Percentiles rank a stretch among this genome's conserved stretches.
Conservation (phyloP, 305 asterid species). For the Fraxinus sp. region DNA sequence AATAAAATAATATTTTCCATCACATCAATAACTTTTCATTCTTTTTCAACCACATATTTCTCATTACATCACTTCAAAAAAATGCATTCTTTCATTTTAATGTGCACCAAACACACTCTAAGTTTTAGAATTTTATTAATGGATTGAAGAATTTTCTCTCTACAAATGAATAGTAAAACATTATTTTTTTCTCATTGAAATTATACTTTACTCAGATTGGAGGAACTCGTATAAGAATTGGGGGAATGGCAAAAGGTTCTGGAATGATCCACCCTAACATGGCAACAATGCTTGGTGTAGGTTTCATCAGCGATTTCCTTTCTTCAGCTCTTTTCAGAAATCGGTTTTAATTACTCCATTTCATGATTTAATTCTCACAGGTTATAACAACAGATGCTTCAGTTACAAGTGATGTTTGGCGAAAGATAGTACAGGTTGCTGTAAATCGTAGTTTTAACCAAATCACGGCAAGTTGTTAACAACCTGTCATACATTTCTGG, state of each 20-base stretch:
- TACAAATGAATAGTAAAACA: not conserved
- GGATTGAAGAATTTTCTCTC: slow-evolving; percentile 1
- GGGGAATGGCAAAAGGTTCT: slow-evolving; percentile 97
- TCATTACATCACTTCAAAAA: no score
- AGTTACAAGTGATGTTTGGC: slow-evolving; percentile 86
- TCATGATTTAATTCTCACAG: slow-evolving; percentile 42
- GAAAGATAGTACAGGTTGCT: slow-evolving; percentile 80
- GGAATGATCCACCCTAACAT: slow-evolving; percentile 99
- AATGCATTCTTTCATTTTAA: no score
- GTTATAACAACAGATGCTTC: slow-evolving; percentile 90
- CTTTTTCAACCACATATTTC: no score
- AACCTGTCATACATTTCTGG: slow-evolving; percentile 16
- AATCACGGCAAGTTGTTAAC: slow-evolving; percentile 62
- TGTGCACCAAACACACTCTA: no score
- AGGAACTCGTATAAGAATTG: slow-evolving; percentile 62
- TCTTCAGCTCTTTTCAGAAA: slow-evolving; percentile 9
- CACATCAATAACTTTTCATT: no score
- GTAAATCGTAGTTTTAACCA: slow-evolving; percentile 95
- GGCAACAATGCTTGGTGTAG: slow-evolving; percentile 98
- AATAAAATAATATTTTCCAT: no score
- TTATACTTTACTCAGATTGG: slow-evolving; percentile 54
- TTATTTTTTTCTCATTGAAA: slow-evolving; percentile 7
- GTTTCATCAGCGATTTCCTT: slow-evolving; percentile 26
- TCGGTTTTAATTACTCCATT: slow-evolving; percentile 18
- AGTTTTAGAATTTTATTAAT: not conserved